Evolutionary conservation across 2,329 filamentous ascomycete genomes (phyloP).

Genomic region (Nemania serpens): DNA sequence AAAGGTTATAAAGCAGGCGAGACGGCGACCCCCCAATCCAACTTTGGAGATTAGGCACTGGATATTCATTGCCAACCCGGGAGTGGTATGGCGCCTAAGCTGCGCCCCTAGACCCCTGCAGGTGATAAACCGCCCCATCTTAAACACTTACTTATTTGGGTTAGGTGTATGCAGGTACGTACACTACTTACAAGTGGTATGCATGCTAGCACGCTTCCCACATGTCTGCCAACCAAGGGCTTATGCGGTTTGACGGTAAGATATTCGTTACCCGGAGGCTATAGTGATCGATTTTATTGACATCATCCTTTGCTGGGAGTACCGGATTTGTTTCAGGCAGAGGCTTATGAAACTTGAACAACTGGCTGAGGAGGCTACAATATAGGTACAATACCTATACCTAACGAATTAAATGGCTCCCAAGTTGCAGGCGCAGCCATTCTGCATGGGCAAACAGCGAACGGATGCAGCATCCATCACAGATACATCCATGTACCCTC

Average conservation of each 20-base stretch:
- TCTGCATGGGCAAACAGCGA: too few species aligned
- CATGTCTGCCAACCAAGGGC: neutral
- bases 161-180: neutral
- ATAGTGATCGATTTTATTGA: neutral
- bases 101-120: neutral
- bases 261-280: neutral
- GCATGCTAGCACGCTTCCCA: too few species aligned
- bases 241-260: too few species aligned
- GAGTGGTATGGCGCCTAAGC: conserved; percentile 9
- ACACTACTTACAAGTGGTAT: neutral
- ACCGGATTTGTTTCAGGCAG: conserved; percentile 10
- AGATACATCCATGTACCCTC: neutral
- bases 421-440: neutral
- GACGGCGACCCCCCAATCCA: conserved; percentile 27
- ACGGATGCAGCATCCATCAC: too few species aligned
- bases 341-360: conserved; percentile 8
- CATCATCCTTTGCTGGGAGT: neutral
- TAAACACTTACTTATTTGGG: neutral
- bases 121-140: conserved; percentile 3
- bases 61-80: neutral
- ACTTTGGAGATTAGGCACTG: too few species aligned
- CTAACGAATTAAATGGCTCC: neutral
- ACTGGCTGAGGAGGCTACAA: conserved; percentile 7
- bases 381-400: too few species aligned
- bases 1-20: neutral